Evolutionary conservation across 148 eudicot species (phyloP).

Genomic region (Dysphania ambrosioides): DNA sequence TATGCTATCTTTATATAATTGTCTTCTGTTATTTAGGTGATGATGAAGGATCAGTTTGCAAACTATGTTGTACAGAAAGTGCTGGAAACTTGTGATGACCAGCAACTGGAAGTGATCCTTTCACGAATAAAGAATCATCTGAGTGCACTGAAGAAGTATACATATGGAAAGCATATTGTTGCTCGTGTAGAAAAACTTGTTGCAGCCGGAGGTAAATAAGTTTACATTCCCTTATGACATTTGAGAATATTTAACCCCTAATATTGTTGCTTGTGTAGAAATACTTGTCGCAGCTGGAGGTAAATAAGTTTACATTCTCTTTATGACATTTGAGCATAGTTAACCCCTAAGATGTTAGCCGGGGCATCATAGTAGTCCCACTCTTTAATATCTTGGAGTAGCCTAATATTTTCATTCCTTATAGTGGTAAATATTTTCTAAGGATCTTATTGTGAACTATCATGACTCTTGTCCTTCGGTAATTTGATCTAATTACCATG

Average conservation of each 20-base stretch:
- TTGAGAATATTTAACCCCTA: neutral
- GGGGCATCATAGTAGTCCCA: neutral
- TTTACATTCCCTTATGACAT: neutral
- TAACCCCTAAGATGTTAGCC: neutral
- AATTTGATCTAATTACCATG: neutral
- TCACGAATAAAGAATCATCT: slow-evolving; percentile 72
- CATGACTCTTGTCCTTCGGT: neutral
- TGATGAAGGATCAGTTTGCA: slow-evolving; percentile 82
- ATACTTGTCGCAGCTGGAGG: slow-evolving; percentile 92
- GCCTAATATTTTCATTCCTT: neutral
- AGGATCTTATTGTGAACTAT: neutral
- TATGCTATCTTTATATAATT: too few relatives aligned
- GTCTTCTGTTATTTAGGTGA: slow-evolving; percentile 41
- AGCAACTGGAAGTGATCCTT: slow-evolving; percentile 72
- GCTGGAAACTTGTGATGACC: slow-evolving; percentile 87
- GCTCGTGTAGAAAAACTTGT: slow-evolving; percentile 93
- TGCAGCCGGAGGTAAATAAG: slow-evolving; percentile 67
- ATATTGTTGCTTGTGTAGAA: slow-evolving; percentile 64
- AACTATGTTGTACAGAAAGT: slow-evolving; percentile 77
- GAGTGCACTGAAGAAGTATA: slow-evolving; percentile 79
- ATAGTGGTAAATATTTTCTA: neutral
- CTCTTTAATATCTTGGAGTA: neutral
- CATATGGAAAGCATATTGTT: slow-evolving; percentile 90
- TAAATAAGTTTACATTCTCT: slow-evolving; percentile 21
- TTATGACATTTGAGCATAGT: neutral